These are phyloP conservation scores for Coniosporium tulheliwenetii DNA, from an alignment of 2,329 filamentous ascomycete species.

Conservation along the genomic window DNA sequence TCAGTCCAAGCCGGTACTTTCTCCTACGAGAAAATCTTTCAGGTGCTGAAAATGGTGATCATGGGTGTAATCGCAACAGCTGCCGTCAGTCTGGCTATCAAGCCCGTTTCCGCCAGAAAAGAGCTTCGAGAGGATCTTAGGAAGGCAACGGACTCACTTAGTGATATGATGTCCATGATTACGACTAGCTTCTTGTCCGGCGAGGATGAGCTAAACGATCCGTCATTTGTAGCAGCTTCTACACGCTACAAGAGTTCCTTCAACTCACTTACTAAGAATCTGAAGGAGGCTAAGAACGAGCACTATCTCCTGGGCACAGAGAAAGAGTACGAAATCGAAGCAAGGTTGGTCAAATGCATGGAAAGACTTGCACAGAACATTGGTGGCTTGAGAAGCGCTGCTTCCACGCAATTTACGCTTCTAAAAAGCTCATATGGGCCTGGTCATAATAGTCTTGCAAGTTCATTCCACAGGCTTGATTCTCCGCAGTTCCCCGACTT, in stretches of 20 bases:
- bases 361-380: constrained; percentile 77
- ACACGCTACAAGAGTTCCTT: constrained; percentile 52
- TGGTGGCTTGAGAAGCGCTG: constrained; percentile 77
- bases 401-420: constrained; percentile 75
- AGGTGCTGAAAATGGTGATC: constrained; percentile 71
- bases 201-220: constrained; percentile 58
- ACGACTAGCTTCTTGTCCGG: constrained; percentile 73
- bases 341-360: constrained; percentile 66
- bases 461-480: neutral
- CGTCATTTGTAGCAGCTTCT: constrained; percentile 47
- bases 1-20: constrained; percentile 71
- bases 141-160: constrained; percentile 57
- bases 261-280: constrained; percentile 54
- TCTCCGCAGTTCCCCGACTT: neutral
- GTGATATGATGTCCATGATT: constrained; percentile 68
- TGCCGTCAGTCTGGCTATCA: constrained; percentile 61
- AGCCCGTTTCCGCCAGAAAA: constrained; percentile 60
- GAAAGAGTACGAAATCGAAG: constrained; percentile 62
- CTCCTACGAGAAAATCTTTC: constrained; percentile 63
- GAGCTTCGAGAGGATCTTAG: constrained; percentile 60
- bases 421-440: constrained; percentile 34
- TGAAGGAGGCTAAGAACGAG: constrained; percentile 78
- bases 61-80: constrained; percentile 60
- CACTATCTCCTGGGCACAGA: constrained; percentile 73
- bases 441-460: neutral